Percentiles rank a stretch among this genome's conserved stretches.
Conservation (phyloP, 1,284 basidiomycete genomes). For the Irpex lacteus region DNA sequence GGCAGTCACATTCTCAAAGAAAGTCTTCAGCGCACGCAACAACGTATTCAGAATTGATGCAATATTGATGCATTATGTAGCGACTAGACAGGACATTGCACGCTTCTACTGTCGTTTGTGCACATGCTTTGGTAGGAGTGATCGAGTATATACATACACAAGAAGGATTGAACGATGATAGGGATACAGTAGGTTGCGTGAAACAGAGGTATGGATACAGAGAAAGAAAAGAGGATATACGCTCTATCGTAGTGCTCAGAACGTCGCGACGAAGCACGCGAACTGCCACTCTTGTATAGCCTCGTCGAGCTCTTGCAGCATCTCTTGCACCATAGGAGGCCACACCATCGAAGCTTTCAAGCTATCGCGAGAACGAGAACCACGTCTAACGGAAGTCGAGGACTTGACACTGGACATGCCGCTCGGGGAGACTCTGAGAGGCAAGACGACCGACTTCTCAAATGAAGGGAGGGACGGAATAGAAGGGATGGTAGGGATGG, state of each 20-base stretch:
- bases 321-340: conserved; percentile 8
- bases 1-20: too few species aligned
- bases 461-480: background rate
- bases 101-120: too few species aligned
- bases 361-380: background rate
- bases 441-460: background rate
- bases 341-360: background rate
- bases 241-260: background rate
- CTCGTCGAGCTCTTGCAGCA: conserved; percentile 7
- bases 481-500: background rate
- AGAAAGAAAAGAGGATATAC: background rate
- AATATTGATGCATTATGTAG: background rate
- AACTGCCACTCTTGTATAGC: conserved; percentile 11
- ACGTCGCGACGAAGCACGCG: background rate
- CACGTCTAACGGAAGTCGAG: background rate
- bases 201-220: background rate
- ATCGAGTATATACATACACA: background rate
- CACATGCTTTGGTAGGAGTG: too few species aligned
- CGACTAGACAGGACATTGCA: background rate
- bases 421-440: background rate
- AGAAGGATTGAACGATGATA: conserved; percentile 6
- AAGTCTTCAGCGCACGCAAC: background rate
- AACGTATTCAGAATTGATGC: background rate
- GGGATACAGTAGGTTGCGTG: conserved; percentile 2
- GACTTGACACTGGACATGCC: background rate